Percentiles rank a stretch among this genome's conserved stretches.
Evolutionary conservation across 2,329 filamentous ascomycete species (phyloP).

Genomic region (Venturiaceae sp.): DNA sequence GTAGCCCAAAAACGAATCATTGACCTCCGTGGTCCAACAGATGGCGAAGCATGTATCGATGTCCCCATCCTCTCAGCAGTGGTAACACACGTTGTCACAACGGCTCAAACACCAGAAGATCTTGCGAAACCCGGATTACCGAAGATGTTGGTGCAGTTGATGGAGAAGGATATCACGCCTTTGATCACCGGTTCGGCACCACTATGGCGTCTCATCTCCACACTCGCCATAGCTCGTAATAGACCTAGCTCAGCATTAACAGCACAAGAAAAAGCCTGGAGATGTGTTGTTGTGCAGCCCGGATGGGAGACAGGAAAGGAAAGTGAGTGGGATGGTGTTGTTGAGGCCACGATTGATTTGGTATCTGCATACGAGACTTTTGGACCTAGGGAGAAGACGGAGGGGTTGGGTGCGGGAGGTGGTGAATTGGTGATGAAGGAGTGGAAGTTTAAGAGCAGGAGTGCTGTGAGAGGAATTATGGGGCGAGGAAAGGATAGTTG

Average conservation of each 20-base stretch:
- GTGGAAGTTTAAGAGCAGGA: slow-evolving; percentile 85
- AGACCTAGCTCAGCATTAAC: slow-evolving; percentile 66
- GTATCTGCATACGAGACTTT: slow-evolving; percentile 78
- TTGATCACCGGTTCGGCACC: slow-evolving; percentile 72
- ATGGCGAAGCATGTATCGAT: slow-evolving; percentile 73
- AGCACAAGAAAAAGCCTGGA: slow-evolving; percentile 84
- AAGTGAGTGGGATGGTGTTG: slow-evolving; percentile 61
- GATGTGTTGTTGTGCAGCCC: slow-evolving; percentile 52
- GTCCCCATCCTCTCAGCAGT: slow-evolving; percentile 60
- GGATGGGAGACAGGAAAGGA: slow-evolving; percentile 45
- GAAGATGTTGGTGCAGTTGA: slow-evolving; percentile 56
- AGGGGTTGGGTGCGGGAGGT: slow-evolving; percentile 37
- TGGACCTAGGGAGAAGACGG: slow-evolving; percentile 36
- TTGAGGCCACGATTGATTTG: slow-evolving; percentile 69
- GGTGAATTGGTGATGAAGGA: slow-evolving; percentile 57
- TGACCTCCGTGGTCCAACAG: slow-evolving; percentile 54
- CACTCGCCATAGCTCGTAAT: slow-evolving; percentile 62
- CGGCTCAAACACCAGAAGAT: slow-evolving; percentile 26
- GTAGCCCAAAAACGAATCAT: slow-evolving; percentile 66
- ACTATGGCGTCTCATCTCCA: slow-evolving; percentile 67
- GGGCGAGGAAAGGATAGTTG: slow-evolving; percentile 72
- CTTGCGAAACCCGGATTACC: slow-evolving; percentile 38
- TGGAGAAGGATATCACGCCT: slow-evolving; percentile 68
- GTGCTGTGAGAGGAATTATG: slow-evolving; percentile 73
- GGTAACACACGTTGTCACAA: slow-evolving; percentile 57